phyloP scores from a whole-genome alignment of 2,329 filamentous ascomycete genomes.

The Neopestalotiopsis sp. region DNA sequence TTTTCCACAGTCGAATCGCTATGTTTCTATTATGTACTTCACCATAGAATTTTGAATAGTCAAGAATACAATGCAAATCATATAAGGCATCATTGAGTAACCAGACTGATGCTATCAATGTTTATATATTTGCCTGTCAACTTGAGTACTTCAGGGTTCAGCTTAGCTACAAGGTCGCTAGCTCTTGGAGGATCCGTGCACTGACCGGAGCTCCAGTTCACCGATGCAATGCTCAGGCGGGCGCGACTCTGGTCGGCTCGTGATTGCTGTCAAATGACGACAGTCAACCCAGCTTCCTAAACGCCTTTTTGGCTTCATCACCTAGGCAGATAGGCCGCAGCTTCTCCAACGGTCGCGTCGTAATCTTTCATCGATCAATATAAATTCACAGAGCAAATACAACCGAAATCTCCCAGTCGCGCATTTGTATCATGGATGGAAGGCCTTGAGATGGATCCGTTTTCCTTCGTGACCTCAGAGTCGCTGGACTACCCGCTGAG shows the following conservation, averaged over 20 bases:
- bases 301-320: background rate
- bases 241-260: background rate
- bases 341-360: background rate
- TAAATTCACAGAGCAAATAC: background rate
- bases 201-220: background rate
- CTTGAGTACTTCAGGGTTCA: background rate
- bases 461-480: slow-evolving; percentile 91
- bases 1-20: too few relatives aligned
- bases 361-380: background rate
- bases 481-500: slow-evolving; percentile 77
- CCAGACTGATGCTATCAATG: too few relatives aligned
- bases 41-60: too few relatives aligned
- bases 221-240: background rate
- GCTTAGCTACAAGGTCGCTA: background rate
- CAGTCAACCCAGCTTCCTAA: background rate
- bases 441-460: slow-evolving; percentile 76
- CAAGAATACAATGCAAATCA: too few relatives aligned
- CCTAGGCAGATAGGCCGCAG: background rate
- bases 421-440: slow-evolving; percentile 21
- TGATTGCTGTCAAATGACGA: slow-evolving; percentile 17
- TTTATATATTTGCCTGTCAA: background rate
- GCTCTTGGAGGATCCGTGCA: background rate
- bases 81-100: too few relatives aligned
- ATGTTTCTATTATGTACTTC: too few relatives aligned
- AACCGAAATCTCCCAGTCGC: background rate